Conservation (phyloP, 163 green algal genomes). For the Picocystis sp. region DNA sequence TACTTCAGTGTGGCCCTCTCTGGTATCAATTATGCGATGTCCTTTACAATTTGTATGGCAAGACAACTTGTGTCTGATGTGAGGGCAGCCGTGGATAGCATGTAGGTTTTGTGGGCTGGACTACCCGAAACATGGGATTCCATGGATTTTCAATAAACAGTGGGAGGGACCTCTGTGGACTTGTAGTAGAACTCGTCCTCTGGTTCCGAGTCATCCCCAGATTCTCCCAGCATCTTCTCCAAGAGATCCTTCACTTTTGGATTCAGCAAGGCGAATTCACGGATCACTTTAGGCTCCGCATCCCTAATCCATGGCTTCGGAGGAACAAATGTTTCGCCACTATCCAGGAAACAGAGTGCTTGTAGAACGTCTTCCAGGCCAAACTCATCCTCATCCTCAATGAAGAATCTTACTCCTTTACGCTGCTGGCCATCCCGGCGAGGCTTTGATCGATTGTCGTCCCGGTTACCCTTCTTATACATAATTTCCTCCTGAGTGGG, state of each 20-base stretch:
- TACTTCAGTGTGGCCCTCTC: too few species aligned
- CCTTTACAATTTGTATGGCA: too few species aligned
- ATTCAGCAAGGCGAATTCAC: constrained; percentile 2
- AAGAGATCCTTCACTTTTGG: constrained; percentile 3
- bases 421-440: constrained; percentile 10
- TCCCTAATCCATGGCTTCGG: constrained; percentile 5
- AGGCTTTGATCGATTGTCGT: constrained; percentile 24
- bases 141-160: too few species aligned
- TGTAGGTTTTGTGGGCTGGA: too few species aligned
- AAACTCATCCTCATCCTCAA: constrained; percentile 51
- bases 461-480: constrained; percentile 36
- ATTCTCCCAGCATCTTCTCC: neutral
- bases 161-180: too few species aligned
- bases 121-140: too few species aligned
- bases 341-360: constrained; percentile 11
- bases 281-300: neutral
- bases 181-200: too few species aligned
- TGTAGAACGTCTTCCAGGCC: constrained; percentile 41
- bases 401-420: constrained; percentile 51
- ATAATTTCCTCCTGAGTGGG: constrained; percentile 32
- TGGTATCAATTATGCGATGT: too few species aligned
- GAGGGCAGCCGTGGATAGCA: too few species aligned
- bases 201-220: too few species aligned
- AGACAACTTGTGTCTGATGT: too few species aligned
- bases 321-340: constrained; percentile 3